A percentile compares a stretch with the other conserved stretches of the same genome.
Evolutionary conservation across 1,284 basidiomycete genomes (phyloP).

Genomic region (Papiliotrema terrestris): DNA sequence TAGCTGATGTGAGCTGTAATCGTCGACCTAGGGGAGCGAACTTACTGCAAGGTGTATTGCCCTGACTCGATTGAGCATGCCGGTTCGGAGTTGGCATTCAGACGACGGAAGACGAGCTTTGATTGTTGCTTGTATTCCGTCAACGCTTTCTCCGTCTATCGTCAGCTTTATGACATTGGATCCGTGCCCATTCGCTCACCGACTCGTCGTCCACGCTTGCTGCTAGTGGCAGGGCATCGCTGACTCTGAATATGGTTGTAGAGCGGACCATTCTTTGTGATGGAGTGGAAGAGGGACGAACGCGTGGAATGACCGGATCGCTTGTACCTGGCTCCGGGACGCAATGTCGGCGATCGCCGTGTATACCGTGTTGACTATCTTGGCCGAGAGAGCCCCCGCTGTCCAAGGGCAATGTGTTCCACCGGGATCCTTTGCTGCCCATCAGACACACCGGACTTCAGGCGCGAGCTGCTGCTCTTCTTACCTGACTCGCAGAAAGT

Average conservation of each 20-base stretch:
- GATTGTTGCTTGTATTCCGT: constrained; percentile 98
- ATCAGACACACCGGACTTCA: too few species aligned
- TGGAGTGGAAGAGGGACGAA: background rate
- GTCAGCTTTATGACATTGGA: too few species aligned
- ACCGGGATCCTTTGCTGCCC: too few species aligned
- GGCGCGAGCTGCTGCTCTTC: too few species aligned
- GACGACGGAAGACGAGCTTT: constrained; percentile 90
- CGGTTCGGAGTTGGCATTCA: constrained; percentile 89
- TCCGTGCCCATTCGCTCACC: too few species aligned
- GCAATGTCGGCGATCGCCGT: too few species aligned
- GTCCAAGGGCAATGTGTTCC: too few species aligned
- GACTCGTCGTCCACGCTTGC: constrained; percentile 94
- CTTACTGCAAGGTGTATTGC: constrained; percentile 85
- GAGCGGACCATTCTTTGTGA: constrained; percentile 71
- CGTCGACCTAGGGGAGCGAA: constrained; percentile 2
- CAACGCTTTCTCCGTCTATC: constrained; percentile 81
- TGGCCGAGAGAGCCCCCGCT: too few species aligned
- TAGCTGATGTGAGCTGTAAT: constrained; percentile 60
- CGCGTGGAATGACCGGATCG: background rate
- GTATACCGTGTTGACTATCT: too few species aligned
- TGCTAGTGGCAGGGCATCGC: constrained; percentile 84
- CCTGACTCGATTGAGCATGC: constrained; percentile 96
- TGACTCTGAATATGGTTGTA: constrained; percentile 85
- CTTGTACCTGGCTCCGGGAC: too few species aligned
- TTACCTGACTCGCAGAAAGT: too few species aligned